Percentiles rank a stretch among this genome's conserved stretches.
Conservation (phyloP, 2,329 filamentous ascomycete genomes). For the Ceratocystis diversiconidia region DNA sequence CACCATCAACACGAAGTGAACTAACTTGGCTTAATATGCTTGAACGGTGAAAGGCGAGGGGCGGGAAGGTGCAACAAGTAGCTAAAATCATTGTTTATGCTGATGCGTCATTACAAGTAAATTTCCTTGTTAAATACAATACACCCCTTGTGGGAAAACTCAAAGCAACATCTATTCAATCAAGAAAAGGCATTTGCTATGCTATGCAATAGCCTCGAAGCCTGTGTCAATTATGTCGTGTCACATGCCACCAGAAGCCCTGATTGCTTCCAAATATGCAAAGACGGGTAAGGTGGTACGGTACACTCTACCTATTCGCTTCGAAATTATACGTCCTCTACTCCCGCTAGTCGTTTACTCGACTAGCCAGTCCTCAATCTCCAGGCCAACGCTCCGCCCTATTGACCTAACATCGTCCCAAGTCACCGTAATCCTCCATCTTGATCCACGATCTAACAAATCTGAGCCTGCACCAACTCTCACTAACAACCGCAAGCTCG, state of each 20-base stretch:
- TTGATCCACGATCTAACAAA: conserved; percentile 51
- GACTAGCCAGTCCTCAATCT: conserved; percentile 62
- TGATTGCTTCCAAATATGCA: conserved; percentile 10
- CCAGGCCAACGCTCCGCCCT: conserved; percentile 61
- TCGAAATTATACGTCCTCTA: neutral
- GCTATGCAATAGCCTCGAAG: neutral
- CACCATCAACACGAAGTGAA: neutral
- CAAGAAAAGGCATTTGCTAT: neutral
- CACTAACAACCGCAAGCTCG: conserved; percentile 54
- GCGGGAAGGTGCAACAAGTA: neutral
- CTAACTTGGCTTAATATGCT: neutral
- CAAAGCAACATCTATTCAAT: neutral
- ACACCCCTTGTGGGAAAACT: neutral
- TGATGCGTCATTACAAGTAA: neutral
- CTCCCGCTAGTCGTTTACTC: conserved; percentile 32
- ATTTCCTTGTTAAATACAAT: neutral
- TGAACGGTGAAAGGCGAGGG: neutral
- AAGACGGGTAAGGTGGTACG: neutral
- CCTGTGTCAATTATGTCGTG: neutral
- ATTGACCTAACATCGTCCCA: conserved; percentile 63
- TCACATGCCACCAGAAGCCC: conserved; percentile 4
- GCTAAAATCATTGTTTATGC: neutral
- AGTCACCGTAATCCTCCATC: conserved; percentile 65
- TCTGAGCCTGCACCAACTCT: conserved; percentile 50
- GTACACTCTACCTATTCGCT: neutral